These are phyloP conservation scores for Xerophyta viscosa DNA, from an alignment of 106 monocot genomes.

Conservation along the genomic window DNA sequence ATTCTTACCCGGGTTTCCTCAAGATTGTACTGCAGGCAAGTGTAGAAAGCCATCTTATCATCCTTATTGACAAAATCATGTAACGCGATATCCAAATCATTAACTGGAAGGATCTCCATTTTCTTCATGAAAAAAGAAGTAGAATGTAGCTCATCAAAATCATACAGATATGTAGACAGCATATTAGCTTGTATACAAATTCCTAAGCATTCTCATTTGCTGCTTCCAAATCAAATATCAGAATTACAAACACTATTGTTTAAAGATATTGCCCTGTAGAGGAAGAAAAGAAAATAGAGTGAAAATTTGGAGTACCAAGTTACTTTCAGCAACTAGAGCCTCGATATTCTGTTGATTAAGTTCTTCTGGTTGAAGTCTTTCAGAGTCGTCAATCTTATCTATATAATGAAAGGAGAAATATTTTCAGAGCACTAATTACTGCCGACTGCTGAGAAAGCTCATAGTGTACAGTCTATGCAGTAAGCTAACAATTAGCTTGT, in stretches of 20 bases:
- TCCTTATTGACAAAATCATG: conserved; percentile 99
- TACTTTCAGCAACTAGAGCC: conserved; percentile 95
- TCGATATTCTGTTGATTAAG: conserved; percentile 99
- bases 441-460: too few relatives aligned
- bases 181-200: too few relatives aligned
- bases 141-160: too few relatives aligned
- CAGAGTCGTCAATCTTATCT: conserved; percentile 70
- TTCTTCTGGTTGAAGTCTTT: conserved; percentile 93
- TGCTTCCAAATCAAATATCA: too few relatives aligned
- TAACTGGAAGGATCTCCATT: conserved; percentile 99
- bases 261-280: too few relatives aligned
- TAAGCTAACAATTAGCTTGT: too few relatives aligned
- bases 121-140: conserved; percentile 59
- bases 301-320: conserved; percentile 51
- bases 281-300: conserved; percentile 1
- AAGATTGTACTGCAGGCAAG: conserved; percentile 88
- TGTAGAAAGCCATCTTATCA: conserved; percentile 91
- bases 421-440: too few relatives aligned
- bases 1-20: conserved; percentile 74
- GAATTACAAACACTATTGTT: too few relatives aligned
- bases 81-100: conserved; percentile 94
- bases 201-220: too few relatives aligned
- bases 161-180: too few relatives aligned
- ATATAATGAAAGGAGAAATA: conserved; percentile 15
- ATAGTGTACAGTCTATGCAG: too few relatives aligned